Evolutionary conservation across 306 rosid species (phyloP).

Genomic region (Quillaja saponaria): DNA sequence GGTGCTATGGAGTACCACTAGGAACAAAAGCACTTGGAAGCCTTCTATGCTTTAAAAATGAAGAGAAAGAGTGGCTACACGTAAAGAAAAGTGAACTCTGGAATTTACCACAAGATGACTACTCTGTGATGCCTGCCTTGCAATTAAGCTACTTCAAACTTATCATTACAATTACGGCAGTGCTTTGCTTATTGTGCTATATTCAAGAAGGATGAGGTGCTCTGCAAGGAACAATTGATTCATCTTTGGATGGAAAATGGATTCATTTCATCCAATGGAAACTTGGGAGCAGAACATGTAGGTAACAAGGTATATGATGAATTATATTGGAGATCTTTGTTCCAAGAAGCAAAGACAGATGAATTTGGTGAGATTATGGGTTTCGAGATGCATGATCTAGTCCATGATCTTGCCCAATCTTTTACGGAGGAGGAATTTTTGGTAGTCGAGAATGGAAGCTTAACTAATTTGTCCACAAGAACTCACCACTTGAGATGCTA

Average conservation of each 20-base stretch:
- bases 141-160: constrained; percentile 27
- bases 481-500: constrained; percentile 12
- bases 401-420: constrained; percentile 25
- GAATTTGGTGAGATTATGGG: background rate
- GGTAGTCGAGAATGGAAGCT: background rate
- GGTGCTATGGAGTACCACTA: constrained; percentile 36
- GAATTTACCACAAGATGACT: constrained; percentile 13
- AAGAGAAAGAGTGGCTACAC: background rate
- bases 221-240: constrained; percentile 13
- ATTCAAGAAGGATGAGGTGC: constrained; percentile 12
- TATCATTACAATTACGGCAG: constrained; percentile 6
- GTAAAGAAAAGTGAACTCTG: constrained; percentile 18
- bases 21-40: constrained; percentile 34
- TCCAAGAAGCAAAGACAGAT: constrained; percentile 2
- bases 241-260: constrained; percentile 38
- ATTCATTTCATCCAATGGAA: constrained; percentile 12
- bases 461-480: background rate
- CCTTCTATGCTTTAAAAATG: constrained; percentile 23
- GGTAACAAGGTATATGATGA: constrained; percentile 26
- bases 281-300: constrained; percentile 1
- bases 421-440: background rate
- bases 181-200: constrained; percentile 36
- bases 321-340: constrained; percentile 32
- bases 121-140: constrained; percentile 15
- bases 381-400: constrained; percentile 33